Evolutionary conservation across 1,139 yeast genomes (phyloP), one percentile per base, ranked within the genome.

Genomic region (Diutina scorzettiae): DNA sequence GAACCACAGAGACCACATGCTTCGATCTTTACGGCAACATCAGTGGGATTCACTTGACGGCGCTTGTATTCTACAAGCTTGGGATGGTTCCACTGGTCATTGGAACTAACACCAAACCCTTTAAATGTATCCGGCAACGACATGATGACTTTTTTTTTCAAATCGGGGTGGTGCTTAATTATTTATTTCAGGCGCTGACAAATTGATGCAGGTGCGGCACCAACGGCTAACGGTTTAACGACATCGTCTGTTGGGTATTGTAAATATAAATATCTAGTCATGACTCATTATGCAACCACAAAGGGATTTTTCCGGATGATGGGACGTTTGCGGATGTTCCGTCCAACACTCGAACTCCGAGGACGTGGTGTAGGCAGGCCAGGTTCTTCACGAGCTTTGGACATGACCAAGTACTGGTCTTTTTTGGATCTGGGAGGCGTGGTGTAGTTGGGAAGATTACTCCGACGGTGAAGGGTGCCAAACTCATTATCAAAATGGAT

Each of bases 1-100:
- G 78, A 64, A 25, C 81, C 82, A 59, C 86, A 78, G 46, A 78
- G 64, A 28, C 84, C 83, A 54, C 83, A 73, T 43, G 43, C 62
- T 57, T 50, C 54, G 44, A 61, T 66, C 54, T 71, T 59, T 48
- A 75, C 55, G 18, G 68, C 73, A 25, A 76, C 70, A 51, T 68
- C 73, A 42, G 60, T 52, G 19, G 61, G 62, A 31, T 53, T 53
- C 45, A 68, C 51, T 32, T 58, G 57, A 48, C 69, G 68, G 42
- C 69, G 68, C 27, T 54, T 55, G 53, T 63, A 71, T 14, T 59
- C 54, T 37, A 65, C 67, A 49, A 62, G 60, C 49, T 66, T 63
- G 36, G 73, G 68, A 41, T 66, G 55, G 47, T 56, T 58, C 71
- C 75, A 72, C 45, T 70, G 59, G 28, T 61, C 62, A 14, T 51